phyloP scores from a whole-genome alignment of 2,329 filamentous ascomycete genomes.

The Arthrobotrys musiformis region DNA sequence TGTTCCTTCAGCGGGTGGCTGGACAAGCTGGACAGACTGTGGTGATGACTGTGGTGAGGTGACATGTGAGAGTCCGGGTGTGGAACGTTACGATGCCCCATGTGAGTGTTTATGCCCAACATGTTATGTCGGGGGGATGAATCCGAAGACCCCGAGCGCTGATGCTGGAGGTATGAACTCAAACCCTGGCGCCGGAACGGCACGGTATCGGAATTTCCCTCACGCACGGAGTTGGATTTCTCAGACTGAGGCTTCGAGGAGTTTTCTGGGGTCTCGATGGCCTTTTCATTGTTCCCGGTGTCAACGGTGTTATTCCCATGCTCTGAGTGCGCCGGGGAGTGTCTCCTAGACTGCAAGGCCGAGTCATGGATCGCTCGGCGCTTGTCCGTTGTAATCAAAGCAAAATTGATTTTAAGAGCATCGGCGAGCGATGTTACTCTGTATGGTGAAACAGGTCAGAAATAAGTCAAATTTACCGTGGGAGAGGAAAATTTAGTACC shows the following conservation, averaged over 20 bases:
- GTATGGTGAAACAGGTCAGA: conserved; percentile 17
- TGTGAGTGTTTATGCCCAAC: conserved; percentile 37
- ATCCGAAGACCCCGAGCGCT: conserved; percentile 51
- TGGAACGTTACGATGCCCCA: conserved; percentile 41
- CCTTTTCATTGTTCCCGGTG: conserved; percentile 25
- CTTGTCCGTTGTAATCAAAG: conserved; percentile 89
- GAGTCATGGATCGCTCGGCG: conserved; percentile 66
- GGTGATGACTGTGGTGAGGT: conserved; percentile 40
- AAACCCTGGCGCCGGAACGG: conserved; percentile 55
- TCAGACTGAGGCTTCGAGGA: conserved; percentile 41
- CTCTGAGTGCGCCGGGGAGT: conserved; percentile 58
- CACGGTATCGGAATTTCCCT: conserved; percentile 59
- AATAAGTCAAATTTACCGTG: neutral
- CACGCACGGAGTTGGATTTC: conserved; percentile 9
- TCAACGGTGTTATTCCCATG: conserved; percentile 61
- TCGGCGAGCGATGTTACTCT: conserved; percentile 94
- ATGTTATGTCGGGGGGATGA: conserved; percentile 40
- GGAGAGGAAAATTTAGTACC: conserved; percentile 17
- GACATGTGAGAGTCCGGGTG: conserved; percentile 54
- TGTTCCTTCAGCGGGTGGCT: conserved; percentile 50
- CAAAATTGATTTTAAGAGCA: conserved; percentile 95
- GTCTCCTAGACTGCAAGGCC: conserved; percentile 58
- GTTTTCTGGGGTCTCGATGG: conserved; percentile 20
- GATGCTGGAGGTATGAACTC: conserved; percentile 49
- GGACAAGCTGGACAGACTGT: conserved; percentile 34